Base-by-base conservation (phyloP, 345 rosid genomes). In the Salix udensis region DNA sequence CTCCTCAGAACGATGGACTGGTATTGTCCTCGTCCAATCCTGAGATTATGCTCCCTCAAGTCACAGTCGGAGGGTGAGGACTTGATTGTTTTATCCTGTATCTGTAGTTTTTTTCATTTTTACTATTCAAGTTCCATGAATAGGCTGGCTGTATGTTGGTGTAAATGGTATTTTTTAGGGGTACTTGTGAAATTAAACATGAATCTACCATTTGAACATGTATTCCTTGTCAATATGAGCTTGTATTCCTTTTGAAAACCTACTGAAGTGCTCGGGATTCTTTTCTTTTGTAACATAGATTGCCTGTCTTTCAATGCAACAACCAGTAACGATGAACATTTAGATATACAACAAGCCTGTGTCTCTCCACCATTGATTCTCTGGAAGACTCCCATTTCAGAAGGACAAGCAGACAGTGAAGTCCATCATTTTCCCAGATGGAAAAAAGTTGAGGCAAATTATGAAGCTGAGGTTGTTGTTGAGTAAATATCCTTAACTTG, bases 11-110 rank as follows among this genome's bases (percentile, higher is more conserved):
- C 13, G 89, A 82, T 64, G 83, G 74, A 58, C 71, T 48, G 3
- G 58, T 78, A 28, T 52, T 80, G 72, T 69, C 72, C 68, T 60
- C 82, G 60, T 42, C 85, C 48, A 89, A 83, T 68, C 71, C 84
- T 6, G 95, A 91, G 80, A 85, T 87, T 34, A 86, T 87, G 84
- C 79, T 88, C 19, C 86, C 64, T 61, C 87, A 85, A 76, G 92
- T 94, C 39, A 71, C 83, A 0, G 98, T 91, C 42, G 95, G 92
- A 81, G 91, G 89, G 50, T 91, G 82, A 86, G 75, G 73, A 60
- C 48, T 24, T 76, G 73, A 46, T 77, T 79, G 62, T 68, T 50
- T 21, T 16, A 44, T 15, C 65, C 67, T 75, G 55, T 76, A 76
- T 75, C 80, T 31, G 67, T 78, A 74, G 76, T 50, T 66, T 30